Conservation (phyloP, 2,329 filamentous ascomycete genomes). For the Colletotrichum spinosum region DNA sequence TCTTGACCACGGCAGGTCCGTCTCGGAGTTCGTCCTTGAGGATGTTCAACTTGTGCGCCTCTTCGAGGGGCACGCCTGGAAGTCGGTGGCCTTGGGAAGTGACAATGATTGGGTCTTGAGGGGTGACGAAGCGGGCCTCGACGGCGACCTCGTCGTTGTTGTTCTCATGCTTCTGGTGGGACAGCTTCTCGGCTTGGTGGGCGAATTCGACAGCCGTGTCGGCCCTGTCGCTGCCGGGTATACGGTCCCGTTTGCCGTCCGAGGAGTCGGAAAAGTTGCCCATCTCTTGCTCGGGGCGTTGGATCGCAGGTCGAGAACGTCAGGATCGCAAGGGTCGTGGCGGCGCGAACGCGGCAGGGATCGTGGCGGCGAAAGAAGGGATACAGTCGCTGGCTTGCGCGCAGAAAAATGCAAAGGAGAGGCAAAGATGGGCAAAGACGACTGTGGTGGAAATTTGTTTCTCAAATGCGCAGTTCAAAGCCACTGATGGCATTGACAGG, state of each 20-base stretch:
- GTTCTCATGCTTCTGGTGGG: constrained; percentile 49
- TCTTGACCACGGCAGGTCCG: constrained; percentile 41
- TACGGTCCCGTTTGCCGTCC: constrained; percentile 22
- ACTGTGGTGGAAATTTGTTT: constrained; percentile 11
- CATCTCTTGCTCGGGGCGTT: constrained; percentile 8
- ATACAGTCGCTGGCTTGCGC: not conserved
- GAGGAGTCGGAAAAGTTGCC: constrained; percentile 32
- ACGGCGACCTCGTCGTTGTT: constrained; percentile 60
- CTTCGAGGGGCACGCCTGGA: constrained; percentile 75
- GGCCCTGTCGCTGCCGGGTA: constrained; percentile 43
- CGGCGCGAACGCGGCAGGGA: not conserved
- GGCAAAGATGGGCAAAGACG: constrained; percentile 4
- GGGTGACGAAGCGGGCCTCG: constrained; percentile 74
- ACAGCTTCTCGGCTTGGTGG: constrained; percentile 70
- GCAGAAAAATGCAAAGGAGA: not conserved
- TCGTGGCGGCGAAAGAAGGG: not conserved
- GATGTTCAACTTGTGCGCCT: constrained; percentile 77
- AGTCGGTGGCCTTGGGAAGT: constrained; percentile 75
- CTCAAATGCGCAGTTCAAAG: constrained; percentile 19
- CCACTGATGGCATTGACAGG: constrained; percentile 36
- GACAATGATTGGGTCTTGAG: constrained; percentile 77
- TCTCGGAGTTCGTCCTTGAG: constrained; percentile 63
- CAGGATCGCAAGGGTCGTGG: constrained; percentile 10
- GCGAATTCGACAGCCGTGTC: constrained; percentile 66
- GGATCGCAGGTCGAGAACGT: not conserved